phyloP scores from a whole-genome alignment of 805 yeast species.

The Yarrowia yakushimensis region DNA sequence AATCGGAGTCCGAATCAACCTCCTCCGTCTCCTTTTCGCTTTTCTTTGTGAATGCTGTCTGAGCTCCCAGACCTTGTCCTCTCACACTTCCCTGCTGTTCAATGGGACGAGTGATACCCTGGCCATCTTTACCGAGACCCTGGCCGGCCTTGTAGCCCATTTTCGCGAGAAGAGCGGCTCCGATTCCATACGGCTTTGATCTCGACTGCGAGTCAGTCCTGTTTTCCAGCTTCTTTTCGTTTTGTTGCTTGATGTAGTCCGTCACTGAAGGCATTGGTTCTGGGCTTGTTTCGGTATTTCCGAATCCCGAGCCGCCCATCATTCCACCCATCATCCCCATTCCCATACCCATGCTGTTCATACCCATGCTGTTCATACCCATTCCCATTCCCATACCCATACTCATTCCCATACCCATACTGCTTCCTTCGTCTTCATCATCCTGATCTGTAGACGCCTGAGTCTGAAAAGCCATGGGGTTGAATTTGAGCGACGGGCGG shows the following conservation, averaged over 20 bases:
- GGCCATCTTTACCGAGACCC: slow-evolving; percentile 72
- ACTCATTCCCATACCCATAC: neutral
- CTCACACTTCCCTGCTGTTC: slow-evolving; percentile 63
- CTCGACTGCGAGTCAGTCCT: neutral
- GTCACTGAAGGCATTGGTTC: slow-evolving; percentile 10
- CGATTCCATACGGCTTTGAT: slow-evolving; percentile 64
- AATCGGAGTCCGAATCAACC: neutral
- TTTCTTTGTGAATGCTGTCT: neutral
- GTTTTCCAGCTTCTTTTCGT: slow-evolving; percentile 15
- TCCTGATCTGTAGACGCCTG: neutral
- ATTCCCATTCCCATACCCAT: neutral
- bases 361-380: neutral
- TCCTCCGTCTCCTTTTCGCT: neutral
- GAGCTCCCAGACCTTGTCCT: slow-evolving; percentile 60
- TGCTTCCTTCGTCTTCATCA: neutral
- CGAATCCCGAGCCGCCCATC: neutral
- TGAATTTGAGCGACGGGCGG: slow-evolving; percentile 2
- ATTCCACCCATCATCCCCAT: slow-evolving; percentile 2
- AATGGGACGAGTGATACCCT: slow-evolving; percentile 79
- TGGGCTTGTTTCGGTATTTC: neutral
- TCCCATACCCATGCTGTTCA: neutral
- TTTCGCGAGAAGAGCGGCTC: slow-evolving; percentile 67
- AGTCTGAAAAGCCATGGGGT: slow-evolving; percentile 18
- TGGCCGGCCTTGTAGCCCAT: slow-evolving; percentile 88
- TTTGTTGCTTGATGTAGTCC: slow-evolving; percentile 7